Base-by-base conservation (phyloP, 2,329 filamentous ascomycete genomes). In the Botrytis fabae region DNA sequence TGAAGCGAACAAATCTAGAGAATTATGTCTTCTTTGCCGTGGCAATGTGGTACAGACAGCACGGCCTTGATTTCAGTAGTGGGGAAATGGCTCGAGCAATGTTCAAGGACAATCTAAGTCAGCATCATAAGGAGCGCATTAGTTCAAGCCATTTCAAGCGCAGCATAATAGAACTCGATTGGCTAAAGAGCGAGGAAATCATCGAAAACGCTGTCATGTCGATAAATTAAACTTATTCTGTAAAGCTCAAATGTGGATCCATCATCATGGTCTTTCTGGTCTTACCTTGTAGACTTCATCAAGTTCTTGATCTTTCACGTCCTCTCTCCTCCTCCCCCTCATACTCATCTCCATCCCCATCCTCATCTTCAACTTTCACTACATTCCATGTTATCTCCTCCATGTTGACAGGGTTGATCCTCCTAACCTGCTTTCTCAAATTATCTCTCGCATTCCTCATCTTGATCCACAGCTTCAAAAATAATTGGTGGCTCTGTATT, bases 111-210 rank as follows among this genome's bases (percentile, higher is more conserved):
- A 46, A 20, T 16, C 16, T 46, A 46, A 5, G 4, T 20, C 5
- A 46, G 44, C 44, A 20, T 46, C 16, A 46, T 46, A 20, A 20
- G 2, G 16, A 20, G 3, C 18, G 2, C 32, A 32, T 44, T 5
- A 44, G 42, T 44, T 28, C 28, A 28, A 28, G 28, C 28, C 28
- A 28, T 28, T 28, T 28, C 28, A 28, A 20, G 3, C 18, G 2
- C 32, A 32, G 32, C 32, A 32, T 32, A 4, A 32, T 4, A 32
- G 32, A 32, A 32, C 32, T 32, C 32, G 32, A 2, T 3, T n/a
- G 6, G n/a, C 0, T 0, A 14, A 51, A 1, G 48, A n/a, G 48
- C 8, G 25, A n/a, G n/a, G 1, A 4, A n/a, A 51, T 51, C 4
- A n/a, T 51, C n/a, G 48, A 14, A 5, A 51, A 14, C 12, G 4